phyloP scores from a whole-genome alignment of 306 rosid species.

The Vachellia collinsii region DNA sequence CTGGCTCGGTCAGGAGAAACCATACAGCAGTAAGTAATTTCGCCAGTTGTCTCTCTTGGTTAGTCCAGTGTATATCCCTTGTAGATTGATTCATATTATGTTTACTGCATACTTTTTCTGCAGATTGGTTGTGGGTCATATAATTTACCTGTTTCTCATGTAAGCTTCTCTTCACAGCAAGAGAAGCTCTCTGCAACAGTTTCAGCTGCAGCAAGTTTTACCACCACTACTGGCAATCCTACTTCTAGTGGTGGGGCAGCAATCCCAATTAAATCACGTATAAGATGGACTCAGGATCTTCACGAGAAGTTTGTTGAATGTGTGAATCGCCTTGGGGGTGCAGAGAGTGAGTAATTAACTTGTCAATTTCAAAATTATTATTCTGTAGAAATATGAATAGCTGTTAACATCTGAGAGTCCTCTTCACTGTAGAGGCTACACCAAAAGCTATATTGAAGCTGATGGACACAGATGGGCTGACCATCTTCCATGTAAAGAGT shows the following conservation, averaged over 20 bases:
- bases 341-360: conserved; percentile 63
- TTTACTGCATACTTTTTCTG: conserved; percentile 16
- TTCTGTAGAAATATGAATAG: not conserved
- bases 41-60: not conserved
- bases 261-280: conserved; percentile 62
- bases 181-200: conserved; percentile 54
- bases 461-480: conserved; percentile 81
- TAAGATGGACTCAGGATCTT: conserved; percentile 94
- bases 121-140: conserved; percentile 51
- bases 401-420: conserved; percentile 19
- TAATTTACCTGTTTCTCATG: conserved; percentile 43
- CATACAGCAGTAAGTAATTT: conserved; percentile 51
- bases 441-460: conserved; percentile 80
- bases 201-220: conserved; percentile 34
- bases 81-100: not conserved
- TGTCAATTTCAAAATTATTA: not conserved
- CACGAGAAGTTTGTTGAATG: conserved; percentile 88
- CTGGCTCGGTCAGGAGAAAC: conserved; percentile 37
- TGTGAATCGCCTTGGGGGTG: conserved; percentile 83
- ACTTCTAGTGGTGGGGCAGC: conserved; percentile 44
- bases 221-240: conserved; percentile 39
- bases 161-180: conserved; percentile 51
- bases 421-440: conserved; percentile 72
- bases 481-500: conserved; percentile 89
- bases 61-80: not conserved